These are phyloP conservation scores for Anaeramoeba flamelloides DNA, from an alignment of 78 protist genomes.

Conservation along the genomic window DNA sequence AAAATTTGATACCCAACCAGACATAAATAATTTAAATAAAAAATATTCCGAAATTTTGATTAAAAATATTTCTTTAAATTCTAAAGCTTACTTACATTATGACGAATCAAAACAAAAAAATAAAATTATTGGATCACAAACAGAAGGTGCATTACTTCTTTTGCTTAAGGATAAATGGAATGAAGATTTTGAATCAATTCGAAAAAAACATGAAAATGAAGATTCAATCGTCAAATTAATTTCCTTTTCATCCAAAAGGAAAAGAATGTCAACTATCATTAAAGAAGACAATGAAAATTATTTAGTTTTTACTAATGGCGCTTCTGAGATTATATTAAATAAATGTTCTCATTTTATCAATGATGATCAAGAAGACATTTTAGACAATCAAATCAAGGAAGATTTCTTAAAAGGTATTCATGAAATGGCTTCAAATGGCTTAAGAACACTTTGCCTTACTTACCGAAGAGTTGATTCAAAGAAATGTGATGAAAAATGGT, in stretches of 20 bases:
- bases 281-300: not conserved
- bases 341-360: constrained; percentile 37
- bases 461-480: not conserved
- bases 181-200: too few relatives aligned
- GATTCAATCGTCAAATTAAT: constrained; percentile 7
- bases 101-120: too few relatives aligned
- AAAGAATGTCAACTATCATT: constrained; percentile 39
- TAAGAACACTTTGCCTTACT: constrained; percentile 60
- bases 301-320: constrained; percentile 60
- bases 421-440: constrained; percentile 46
- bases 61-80: not conserved
- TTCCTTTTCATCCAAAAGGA: constrained; percentile 23
- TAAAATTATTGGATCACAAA: too few relatives aligned
- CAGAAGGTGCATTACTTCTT: too few relatives aligned
- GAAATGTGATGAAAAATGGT: too few relatives aligned
- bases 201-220: too few relatives aligned
- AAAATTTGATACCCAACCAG: constrained; percentile 3
- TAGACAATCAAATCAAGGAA: not conserved
- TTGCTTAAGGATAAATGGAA: too few relatives aligned
- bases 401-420: not conserved
- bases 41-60: not conserved
- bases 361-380: too few relatives aligned
- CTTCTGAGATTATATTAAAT: constrained; percentile 54
- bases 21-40: constrained; percentile 1
- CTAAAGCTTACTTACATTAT: not conserved